Evolutionary conservation across 2,329 filamentous ascomycete species (phyloP).

Genomic region (Talaromyces verruculosus): DNA sequence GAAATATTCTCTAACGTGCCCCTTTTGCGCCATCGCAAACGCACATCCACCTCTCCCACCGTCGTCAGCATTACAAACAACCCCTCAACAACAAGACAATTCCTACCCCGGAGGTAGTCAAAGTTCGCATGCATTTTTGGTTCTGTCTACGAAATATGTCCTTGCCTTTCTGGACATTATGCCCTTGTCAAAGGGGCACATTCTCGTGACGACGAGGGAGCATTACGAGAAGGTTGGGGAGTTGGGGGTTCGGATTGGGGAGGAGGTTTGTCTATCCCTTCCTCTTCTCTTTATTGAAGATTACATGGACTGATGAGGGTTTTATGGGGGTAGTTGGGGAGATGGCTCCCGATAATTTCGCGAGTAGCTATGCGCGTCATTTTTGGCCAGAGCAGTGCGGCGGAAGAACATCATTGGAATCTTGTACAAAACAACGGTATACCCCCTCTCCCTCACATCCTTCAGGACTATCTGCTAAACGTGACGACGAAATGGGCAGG

Average conservation of each 20-base stretch:
- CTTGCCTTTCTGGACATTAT: conserved; percentile 92
- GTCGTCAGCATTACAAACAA: conserved; percentile 19
- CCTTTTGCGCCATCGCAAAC: conserved; percentile 59
- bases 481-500: conserved; percentile 47
- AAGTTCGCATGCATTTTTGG: conserved; percentile 51
- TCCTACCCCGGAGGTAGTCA: conserved; percentile 12
- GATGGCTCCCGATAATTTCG: conserved; percentile 55
- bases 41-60: conserved; percentile 47
- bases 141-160: conserved; percentile 74
- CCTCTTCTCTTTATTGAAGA: not conserved
- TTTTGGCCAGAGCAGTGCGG: conserved; percentile 51
- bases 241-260: conserved; percentile 61
- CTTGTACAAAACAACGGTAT: conserved; percentile 89
- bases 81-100: not conserved
- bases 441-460: not conserved
- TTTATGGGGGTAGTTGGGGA: conserved; percentile 38
- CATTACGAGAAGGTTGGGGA: conserved; percentile 79
- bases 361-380: conserved; percentile 68
- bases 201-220: conserved; percentile 74
- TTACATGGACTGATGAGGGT: not conserved
- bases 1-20: conserved; percentile 41
- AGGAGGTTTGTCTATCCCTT: conserved; percentile 58
- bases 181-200: conserved; percentile 78
- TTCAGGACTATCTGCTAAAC: conserved; percentile 16
- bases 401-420: conserved; percentile 73